Conservation (phyloP, 148 eudicot species). For the Fagopyrum esculentum region DNA sequence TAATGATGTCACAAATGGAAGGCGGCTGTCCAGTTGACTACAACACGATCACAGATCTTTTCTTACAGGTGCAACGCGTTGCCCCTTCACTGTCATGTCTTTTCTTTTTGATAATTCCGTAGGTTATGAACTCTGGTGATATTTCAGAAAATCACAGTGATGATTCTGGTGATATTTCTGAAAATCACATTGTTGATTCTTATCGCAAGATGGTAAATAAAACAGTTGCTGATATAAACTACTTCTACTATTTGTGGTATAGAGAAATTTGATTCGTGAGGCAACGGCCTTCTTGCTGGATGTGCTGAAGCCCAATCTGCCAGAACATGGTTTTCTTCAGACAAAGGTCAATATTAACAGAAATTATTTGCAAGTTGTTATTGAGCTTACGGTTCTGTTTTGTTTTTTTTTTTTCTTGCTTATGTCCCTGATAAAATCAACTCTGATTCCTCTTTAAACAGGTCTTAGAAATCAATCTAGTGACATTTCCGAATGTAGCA, state of each 20-base stretch:
- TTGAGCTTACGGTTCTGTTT: not conserved
- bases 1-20: conserved; percentile 99
- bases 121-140: not conserved
- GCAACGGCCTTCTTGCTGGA: conserved; percentile 96
- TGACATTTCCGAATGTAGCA: conserved; percentile 93
- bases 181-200: not conserved
- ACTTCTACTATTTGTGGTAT: conserved; percentile 1
- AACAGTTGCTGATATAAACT: not conserved
- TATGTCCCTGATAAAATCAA: not conserved
- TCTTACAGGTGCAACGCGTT: conserved; percentile 64
- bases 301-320: conserved; percentile 88
- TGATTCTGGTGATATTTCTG: not conserved
- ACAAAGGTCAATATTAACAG: conserved; percentile 49
- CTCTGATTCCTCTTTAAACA: conserved; percentile 19
- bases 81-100: not conserved
- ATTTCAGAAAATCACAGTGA: not conserved
- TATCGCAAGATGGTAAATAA: not conserved
- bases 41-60: conserved; percentile 94
- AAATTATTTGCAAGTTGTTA: not conserved
- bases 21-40: conserved; percentile 99
- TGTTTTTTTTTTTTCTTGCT: not conserved
- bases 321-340: conserved; percentile 84
- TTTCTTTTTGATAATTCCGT: not conserved
- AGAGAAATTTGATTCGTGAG: conserved; percentile 99
- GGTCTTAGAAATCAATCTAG: conserved; percentile 93